A percentile compares a stretch with the other conserved stretches of the same genome.
phyloP scores from a whole-genome alignment of 257 asterid species.

The Euphrasia confusa region DNA sequence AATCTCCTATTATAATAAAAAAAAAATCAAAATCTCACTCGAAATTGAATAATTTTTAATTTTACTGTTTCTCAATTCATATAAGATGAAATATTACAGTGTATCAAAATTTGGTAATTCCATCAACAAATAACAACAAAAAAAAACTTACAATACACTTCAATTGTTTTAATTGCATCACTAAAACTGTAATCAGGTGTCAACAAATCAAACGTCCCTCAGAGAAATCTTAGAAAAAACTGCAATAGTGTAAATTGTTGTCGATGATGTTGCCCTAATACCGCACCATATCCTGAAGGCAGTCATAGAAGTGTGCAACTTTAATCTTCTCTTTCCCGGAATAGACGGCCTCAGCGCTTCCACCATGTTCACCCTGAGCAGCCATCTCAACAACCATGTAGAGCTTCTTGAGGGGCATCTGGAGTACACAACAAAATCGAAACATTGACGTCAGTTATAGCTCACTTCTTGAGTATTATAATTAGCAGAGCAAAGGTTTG shows the following conservation, averaged over 20 bases:
- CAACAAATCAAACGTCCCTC: too few relatives aligned
- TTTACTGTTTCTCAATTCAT: too few relatives aligned
- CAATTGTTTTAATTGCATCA: too few relatives aligned
- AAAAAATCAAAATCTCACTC: too few relatives aligned
- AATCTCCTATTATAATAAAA: too few relatives aligned
- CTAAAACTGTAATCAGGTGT: too few relatives aligned
- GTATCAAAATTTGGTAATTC: too few relatives aligned
- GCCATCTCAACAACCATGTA: constrained; percentile 95
- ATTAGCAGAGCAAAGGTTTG: too few relatives aligned
- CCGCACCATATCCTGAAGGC: constrained; percentile 68
- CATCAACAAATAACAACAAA: too few relatives aligned
- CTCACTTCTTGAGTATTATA: neutral
- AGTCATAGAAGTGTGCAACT: constrained; percentile 67
- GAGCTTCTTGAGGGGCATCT: constrained; percentile 91
- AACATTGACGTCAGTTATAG: constrained; percentile 14
- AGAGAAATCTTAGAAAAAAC: neutral
- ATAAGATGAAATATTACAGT: too few relatives aligned
- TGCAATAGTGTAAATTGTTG: neutral
- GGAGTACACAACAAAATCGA: constrained; percentile 13
- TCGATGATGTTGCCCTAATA: constrained; percentile 28
- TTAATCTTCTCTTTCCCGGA: constrained; percentile 76
- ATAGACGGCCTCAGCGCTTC: constrained; percentile 73
- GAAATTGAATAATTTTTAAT: too few relatives aligned
- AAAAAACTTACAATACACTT: too few relatives aligned
- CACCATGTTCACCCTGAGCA: constrained; percentile 91